These are phyloP conservation scores for Blumeriella jaapii DNA, from an alignment of 2,329 filamentous ascomycete species.

Conservation along the genomic window DNA sequence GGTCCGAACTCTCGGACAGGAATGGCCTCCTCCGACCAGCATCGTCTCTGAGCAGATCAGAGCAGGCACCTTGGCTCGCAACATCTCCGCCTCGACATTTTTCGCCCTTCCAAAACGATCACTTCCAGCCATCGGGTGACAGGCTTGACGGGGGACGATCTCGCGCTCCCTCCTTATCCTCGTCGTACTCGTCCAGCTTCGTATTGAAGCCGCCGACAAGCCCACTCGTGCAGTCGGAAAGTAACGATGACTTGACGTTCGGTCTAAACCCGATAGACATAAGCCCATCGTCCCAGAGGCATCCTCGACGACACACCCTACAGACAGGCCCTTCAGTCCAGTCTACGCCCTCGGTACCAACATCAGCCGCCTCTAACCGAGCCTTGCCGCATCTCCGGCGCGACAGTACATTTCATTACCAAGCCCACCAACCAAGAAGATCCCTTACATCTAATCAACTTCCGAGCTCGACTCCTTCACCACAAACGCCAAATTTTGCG, in stretches of 20 bases:
- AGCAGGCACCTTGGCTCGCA: constrained; percentile 35
- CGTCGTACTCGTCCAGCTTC: constrained; percentile 68
- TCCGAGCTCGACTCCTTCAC: constrained; percentile 30
- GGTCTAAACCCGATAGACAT: constrained; percentile 41
- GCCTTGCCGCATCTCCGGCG: constrained; percentile 39
- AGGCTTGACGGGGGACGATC: constrained; percentile 10
- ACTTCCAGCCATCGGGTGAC: constrained; percentile 20
- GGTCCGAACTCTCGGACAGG: constrained; percentile 9
- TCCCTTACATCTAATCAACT: constrained; percentile 53
- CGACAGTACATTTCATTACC: constrained; percentile 56
- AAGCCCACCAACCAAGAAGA: constrained; percentile 67
- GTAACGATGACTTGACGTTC: constrained; percentile 61
- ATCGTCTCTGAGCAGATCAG: constrained; percentile 10
- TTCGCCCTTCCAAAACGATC: constrained; percentile 35
- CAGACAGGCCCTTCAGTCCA: constrained; percentile 47
- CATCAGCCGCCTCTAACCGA: constrained; percentile 32
- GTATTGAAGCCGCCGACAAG: constrained; percentile 82
- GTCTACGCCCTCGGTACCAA: constrained; percentile 29
- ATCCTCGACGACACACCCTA: constrained; percentile 57
- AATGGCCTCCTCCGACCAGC: constrained; percentile 9
- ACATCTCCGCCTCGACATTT: constrained; percentile 46
- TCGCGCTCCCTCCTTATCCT: constrained; percentile 48
- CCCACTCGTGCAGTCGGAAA: constrained; percentile 79
- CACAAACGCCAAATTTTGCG: constrained; percentile 40
- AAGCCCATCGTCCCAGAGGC: constrained; percentile 26